Evolutionary conservation across 2,329 filamentous ascomycete species (phyloP).

Genomic region (Neobulgaria alba): DNA sequence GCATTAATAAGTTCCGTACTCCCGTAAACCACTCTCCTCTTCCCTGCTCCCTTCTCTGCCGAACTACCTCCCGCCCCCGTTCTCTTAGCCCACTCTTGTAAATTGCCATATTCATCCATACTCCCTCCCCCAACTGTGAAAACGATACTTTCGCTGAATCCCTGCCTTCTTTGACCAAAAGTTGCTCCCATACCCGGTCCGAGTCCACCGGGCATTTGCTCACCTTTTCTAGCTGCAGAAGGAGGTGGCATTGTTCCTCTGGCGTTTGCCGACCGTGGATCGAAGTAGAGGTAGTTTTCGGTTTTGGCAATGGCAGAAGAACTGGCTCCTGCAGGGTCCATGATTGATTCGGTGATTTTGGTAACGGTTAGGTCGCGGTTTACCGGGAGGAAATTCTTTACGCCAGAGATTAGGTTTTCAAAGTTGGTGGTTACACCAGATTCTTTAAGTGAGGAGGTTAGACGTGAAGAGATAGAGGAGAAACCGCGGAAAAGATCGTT

Average conservation of each 20-base stretch:
- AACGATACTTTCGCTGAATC: conserved; percentile 84
- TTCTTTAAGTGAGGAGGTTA: conserved; percentile 91
- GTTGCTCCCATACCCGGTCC: conserved; percentile 63
- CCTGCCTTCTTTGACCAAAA: conserved; percentile 85
- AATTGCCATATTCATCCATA: conserved; percentile 97
- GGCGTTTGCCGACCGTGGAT: conserved; percentile 86
- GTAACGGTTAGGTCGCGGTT: conserved; percentile 95
- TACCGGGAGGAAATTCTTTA: conserved; percentile 95
- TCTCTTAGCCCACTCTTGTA: conserved; percentile 89
- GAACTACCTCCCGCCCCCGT: conserved; percentile 43
- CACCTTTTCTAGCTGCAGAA: conserved; percentile 44
- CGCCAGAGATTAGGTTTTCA: conserved; percentile 86
- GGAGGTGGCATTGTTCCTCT: conserved; percentile 84
- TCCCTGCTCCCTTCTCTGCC: conserved; percentile 48
- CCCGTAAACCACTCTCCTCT: conserved; percentile 84
- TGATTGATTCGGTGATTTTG: conserved; percentile 95
- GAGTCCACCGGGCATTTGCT: conserved; percentile 35
- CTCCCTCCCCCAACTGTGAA: conserved; percentile 93
- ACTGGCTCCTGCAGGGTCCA: conserved; percentile 87
- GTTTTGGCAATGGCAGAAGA: conserved; percentile 93
- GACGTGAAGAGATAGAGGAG: conserved; percentile 79
- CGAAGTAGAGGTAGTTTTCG: conserved; percentile 94
- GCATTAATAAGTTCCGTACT: conserved; percentile 77
- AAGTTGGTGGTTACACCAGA: conserved; percentile 80
- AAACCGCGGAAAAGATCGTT: conserved; percentile 88